Conservation (phyloP, 1,139 yeast species). For the Saccharomyces hybrid region DNA sequence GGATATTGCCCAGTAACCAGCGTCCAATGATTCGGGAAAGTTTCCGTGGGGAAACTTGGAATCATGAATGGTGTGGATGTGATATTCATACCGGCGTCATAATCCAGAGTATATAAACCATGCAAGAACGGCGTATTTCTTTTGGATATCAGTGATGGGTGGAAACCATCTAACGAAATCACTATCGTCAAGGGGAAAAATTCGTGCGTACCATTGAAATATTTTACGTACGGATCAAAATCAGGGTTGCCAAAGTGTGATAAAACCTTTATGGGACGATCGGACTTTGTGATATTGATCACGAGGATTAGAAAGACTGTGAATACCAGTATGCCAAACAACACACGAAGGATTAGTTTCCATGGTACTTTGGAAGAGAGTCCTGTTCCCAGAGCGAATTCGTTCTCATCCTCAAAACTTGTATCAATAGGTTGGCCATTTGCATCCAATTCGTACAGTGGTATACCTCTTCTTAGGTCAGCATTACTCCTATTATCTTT, state of each 20-base stretch:
- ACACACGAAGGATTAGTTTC: background rate
- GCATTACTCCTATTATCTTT: constrained; percentile 2
- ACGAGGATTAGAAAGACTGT: background rate
- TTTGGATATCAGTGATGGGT: constrained; percentile 1
- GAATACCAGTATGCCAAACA: background rate
- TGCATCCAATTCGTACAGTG: constrained; percentile 21
- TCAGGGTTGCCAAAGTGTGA: background rate
- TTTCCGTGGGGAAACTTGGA: constrained; percentile 83
- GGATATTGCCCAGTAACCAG: constrained; percentile 82
- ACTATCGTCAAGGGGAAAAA: constrained; percentile 3
- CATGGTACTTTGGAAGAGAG: background rate
- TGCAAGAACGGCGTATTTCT: constrained; percentile 3
- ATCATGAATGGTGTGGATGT: constrained; percentile 64
- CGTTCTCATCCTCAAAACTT: background rate
- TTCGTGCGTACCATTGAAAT: constrained; percentile 16
- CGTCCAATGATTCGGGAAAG: constrained; percentile 92
- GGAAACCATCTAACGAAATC: constrained; percentile 3
- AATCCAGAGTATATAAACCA: background rate
- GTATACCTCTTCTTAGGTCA: constrained; percentile 22
- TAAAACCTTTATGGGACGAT: constrained; percentile 3
- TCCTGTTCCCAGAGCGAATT: background rate
- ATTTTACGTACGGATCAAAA: constrained; percentile 27
- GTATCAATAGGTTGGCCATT: constrained; percentile 10
- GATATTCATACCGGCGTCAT: constrained; percentile 35
- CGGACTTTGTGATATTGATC: constrained; percentile 5